Evolutionary conservation across 768 basidiomycete species (phyloP), one percentile per base, ranked within the genome.

Genomic region (Lactifluus volemus): DNA sequence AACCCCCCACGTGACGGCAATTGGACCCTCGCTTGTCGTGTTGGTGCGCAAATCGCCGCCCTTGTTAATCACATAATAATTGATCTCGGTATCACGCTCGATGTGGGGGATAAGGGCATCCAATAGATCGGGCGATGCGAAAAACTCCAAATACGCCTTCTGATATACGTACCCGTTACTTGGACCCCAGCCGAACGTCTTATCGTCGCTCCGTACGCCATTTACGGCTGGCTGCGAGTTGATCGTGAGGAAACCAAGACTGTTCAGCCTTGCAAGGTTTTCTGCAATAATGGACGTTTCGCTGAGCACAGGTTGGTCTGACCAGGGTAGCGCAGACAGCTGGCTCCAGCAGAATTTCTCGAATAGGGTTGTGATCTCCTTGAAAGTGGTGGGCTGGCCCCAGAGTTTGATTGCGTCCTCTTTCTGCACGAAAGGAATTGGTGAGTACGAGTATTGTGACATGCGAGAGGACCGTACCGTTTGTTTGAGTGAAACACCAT

Each of bases 1-100:
- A 9, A 97, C 92, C 64, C 95, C 95, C 95, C 95, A 98, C 1
- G 95, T 98, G 17, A 98, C 93, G n/a, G 95, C 95, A 68, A 97
- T 98, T 30, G 97, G 95, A 2, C 95, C 93, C 53, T 97, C 94
- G 2, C 88, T 90, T 67, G 92, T 89, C 15, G 85, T 94, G 78
- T 98, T 99, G 52, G 97, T 98, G 58, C 87, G 84, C 53, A 99
- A 77, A 72, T 98, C 95, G 44, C 97, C 97, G 45, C 86, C 84
- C 72, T 88, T 92, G 81, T 98, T 98, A 73, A 98, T 96, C 51
- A 94, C 92, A 68, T 98, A 96, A 78, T 98, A 99, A 2, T 94
- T 98, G 69, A 96, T 88, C 67, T 86, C 84, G 61, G 82, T 81
- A 68, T 97, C 92, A 17, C 85, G 83, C 69, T 95, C 91, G 67